Conservation (phyloP, 2,329 filamentous ascomycete genomes). For the Zelopaecilomyces penicillatus region DNA sequence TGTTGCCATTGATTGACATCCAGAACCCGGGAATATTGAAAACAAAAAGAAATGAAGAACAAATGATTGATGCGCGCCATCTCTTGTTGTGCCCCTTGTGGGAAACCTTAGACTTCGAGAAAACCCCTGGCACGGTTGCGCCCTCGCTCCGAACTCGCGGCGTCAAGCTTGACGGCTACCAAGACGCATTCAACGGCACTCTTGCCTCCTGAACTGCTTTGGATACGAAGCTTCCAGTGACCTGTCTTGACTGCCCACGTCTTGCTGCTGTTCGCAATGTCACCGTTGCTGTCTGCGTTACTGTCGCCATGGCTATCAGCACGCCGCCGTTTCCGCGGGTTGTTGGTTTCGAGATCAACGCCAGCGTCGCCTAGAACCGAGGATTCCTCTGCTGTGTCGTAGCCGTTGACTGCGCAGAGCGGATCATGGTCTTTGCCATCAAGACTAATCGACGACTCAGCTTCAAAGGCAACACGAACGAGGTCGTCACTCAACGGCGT, state of each 20-base stretch:
- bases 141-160: slow-evolving; percentile 54
- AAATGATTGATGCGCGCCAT: too few species aligned
- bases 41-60: not conserved
- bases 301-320: slow-evolving; percentile 22
- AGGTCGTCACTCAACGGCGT: slow-evolving; percentile 62
- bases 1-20: too few species aligned
- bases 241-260: slow-evolving; percentile 59
- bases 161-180: slow-evolving; percentile 68
- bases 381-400: slow-evolving; percentile 19
- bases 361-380: slow-evolving; percentile 15
- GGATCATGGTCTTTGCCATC: slow-evolving; percentile 44
- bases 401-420: slow-evolving; percentile 17
- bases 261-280: slow-evolving; percentile 17
- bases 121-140: slow-evolving; percentile 62
- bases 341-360: slow-evolving; percentile 11
- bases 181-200: slow-evolving; percentile 61
- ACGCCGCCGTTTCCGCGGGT: slow-evolving; percentile 39
- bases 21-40: too few species aligned
- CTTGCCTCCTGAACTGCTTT: slow-evolving; percentile 40
- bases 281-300: slow-evolving; percentile 8
- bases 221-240: slow-evolving; percentile 65
- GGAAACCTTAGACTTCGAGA: slow-evolving; percentile 29
- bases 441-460: slow-evolving; percentile 49
- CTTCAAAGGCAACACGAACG: slow-evolving; percentile 55
- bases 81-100: not conserved